phyloP scores from a whole-genome alignment of 1,139 yeast species.

The Scheffersomyces insectosa region DNA sequence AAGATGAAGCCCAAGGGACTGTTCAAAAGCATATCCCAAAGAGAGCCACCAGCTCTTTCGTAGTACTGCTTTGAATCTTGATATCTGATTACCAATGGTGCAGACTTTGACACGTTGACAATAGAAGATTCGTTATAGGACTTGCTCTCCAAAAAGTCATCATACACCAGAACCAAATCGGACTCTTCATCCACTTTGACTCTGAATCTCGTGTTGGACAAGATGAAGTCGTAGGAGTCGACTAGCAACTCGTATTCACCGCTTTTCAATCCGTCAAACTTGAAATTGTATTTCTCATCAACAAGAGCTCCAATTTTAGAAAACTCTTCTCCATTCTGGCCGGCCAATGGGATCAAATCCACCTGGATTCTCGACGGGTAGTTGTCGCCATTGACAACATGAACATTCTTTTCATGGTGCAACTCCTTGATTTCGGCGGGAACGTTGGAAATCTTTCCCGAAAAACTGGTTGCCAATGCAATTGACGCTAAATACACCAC shows the following conservation, averaged over 20 bases:
- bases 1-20: constrained; percentile 49
- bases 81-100: constrained; percentile 26
- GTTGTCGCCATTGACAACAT: constrained; percentile 37
- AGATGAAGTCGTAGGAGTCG: constrained; percentile 38
- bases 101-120: constrained; percentile 13
- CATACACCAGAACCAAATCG: constrained; percentile 17
- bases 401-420: constrained; percentile 16
- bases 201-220: constrained; percentile 26
- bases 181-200: constrained; percentile 23
- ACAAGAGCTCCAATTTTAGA: constrained; percentile 18
- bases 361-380: constrained; percentile 36
- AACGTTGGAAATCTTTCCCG: constrained; percentile 20
- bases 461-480: constrained; percentile 11
- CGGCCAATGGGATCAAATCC: constrained; percentile 19
- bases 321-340: constrained; percentile 5
- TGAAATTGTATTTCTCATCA: constrained; percentile 27
- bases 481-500: background rate
- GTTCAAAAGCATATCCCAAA: constrained; percentile 34
- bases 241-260: constrained; percentile 40
- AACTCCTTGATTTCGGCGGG: constrained; percentile 26
- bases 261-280: constrained; percentile 21
- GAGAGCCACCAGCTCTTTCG: constrained; percentile 34
- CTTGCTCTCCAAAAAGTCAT: constrained; percentile 20
- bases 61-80: constrained; percentile 32
- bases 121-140: constrained; percentile 19